Evolutionary conservation across 345 rosid species (phyloP).

Genomic region (Salix udensis): DNA sequence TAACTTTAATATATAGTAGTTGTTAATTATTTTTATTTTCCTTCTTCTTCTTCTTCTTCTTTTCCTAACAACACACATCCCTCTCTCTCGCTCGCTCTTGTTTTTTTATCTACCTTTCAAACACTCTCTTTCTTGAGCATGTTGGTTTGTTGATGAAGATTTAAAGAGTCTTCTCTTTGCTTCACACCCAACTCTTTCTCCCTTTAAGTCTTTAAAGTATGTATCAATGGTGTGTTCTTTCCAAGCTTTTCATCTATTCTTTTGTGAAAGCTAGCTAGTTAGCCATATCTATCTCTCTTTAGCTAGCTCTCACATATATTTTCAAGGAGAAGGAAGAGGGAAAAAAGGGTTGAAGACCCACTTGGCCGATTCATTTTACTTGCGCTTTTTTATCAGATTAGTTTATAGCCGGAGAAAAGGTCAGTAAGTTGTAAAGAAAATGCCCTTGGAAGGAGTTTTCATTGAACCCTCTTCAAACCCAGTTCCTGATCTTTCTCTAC

Average conservation of each 20-base stretch:
- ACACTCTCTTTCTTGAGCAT: constrained; percentile 36
- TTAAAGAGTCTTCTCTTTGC: constrained; percentile 12
- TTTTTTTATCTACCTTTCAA: constrained; percentile 20
- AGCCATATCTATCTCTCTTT: neutral
- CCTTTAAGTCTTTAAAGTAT: constrained; percentile 21
- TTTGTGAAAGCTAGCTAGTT: neutral
- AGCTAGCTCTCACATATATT: neutral
- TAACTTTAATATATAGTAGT: neutral
- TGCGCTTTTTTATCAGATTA: constrained; percentile 12
- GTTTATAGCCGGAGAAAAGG: neutral
- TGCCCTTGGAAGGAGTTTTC: constrained; percentile 55
- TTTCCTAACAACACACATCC: constrained; percentile 35
- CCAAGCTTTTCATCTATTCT: constrained; percentile 14
- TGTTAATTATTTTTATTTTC: constrained; percentile 11
- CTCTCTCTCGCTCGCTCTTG: constrained; percentile 22
- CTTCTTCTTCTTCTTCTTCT: constrained; percentile 25
- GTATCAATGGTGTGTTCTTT: constrained; percentile 8
- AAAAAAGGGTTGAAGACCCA: constrained; percentile 22
- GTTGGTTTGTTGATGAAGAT: constrained; percentile 52
- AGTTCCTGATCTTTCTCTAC: constrained; percentile 69
- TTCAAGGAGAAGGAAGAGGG: constrained; percentile 4
- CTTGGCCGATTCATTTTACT: constrained; percentile 16
- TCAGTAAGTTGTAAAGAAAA: neutral
- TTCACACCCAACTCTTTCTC: neutral
- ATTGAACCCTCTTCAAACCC: constrained; percentile 45